phyloP scores from a whole-genome alignment of 2,329 filamentous ascomycete species.

The Curvularia sp. region DNA sequence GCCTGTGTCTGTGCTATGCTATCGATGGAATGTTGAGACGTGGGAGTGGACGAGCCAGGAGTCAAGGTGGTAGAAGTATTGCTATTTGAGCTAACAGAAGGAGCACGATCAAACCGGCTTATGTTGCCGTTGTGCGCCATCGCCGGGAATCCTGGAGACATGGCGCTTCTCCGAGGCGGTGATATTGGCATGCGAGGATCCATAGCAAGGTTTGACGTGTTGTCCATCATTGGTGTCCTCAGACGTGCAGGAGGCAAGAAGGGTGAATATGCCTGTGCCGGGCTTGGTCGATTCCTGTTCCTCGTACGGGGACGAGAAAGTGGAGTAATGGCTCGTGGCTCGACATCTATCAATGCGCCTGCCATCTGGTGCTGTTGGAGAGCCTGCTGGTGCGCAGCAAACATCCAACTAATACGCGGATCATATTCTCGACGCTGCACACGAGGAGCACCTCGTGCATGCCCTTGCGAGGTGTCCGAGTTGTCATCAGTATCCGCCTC shows the following conservation, averaged over 20 bases:
- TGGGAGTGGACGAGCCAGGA: slow-evolving; percentile 39
- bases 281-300: slow-evolving; percentile 50
- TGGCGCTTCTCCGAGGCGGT: slow-evolving; percentile 39
- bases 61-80: slow-evolving; percentile 39
- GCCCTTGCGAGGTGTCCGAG: slow-evolving; percentile 50
- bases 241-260: slow-evolving; percentile 45
- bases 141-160: slow-evolving; percentile 32
- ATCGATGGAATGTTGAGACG: slow-evolving; percentile 38
- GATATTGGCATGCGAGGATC: slow-evolving; percentile 39
- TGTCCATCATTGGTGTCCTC: slow-evolving; percentile 47
- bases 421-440: slow-evolving; percentile 48
- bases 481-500: slow-evolving; percentile 51
- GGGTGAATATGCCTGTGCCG: slow-evolving; percentile 47
- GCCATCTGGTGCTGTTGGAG: slow-evolving; percentile 46
- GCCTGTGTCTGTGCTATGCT: slow-evolving; percentile 40
- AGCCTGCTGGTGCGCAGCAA: slow-evolving; percentile 51
- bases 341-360: slow-evolving; percentile 46
- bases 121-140: slow-evolving; percentile 23
- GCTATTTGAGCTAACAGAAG: slow-evolving; percentile 41
- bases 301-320: slow-evolving; percentile 50
- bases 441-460: slow-evolving; percentile 31
- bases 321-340: slow-evolving; percentile 50
- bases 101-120: slow-evolving; percentile 33
- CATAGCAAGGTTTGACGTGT: slow-evolving; percentile 34
- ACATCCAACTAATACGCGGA: slow-evolving; percentile 53